phyloP scores from a whole-genome alignment of 2,329 filamentous ascomycete species.

The Diaporthe aspalathi region DNA sequence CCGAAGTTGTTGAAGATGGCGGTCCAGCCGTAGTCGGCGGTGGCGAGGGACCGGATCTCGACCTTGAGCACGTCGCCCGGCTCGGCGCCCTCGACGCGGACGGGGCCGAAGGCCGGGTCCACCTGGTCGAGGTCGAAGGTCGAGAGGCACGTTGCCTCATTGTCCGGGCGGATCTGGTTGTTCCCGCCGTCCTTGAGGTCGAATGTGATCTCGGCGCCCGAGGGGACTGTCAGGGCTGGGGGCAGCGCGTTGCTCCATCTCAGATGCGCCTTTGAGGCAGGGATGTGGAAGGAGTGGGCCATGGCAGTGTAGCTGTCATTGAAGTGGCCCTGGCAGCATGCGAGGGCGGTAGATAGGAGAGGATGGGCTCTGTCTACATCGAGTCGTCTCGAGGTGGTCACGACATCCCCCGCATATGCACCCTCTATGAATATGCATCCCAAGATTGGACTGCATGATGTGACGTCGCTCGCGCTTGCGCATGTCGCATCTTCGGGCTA shows the following conservation, averaged over 20 bases:
- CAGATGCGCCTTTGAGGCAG: constrained; percentile 51
- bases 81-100: constrained; percentile 60
- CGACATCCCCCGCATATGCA: background rate
- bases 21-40: constrained; percentile 63
- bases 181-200: constrained; percentile 62
- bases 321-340: background rate
- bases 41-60: constrained; percentile 59
- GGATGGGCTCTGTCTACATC: background rate
- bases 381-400: background rate
- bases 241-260: constrained; percentile 61
- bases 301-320: constrained; percentile 19
- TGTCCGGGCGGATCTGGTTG: constrained; percentile 59
- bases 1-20: constrained; percentile 63
- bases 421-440: background rate
- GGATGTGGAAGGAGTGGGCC: constrained; percentile 46
- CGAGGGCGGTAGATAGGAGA: background rate
- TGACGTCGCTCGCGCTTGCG: background rate
- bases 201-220: constrained; percentile 60
- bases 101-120: constrained; percentile 63
- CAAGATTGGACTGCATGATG: background rate
- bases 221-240: constrained; percentile 59
- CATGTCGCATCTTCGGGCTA: background rate
- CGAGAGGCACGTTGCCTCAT: constrained; percentile 52
- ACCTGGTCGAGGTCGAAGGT: constrained; percentile 54
- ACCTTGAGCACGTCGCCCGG: constrained; percentile 64